Conservation (phyloP, 768 basidiomycete genomes). For the Xanthoconium purpureum region DNA sequence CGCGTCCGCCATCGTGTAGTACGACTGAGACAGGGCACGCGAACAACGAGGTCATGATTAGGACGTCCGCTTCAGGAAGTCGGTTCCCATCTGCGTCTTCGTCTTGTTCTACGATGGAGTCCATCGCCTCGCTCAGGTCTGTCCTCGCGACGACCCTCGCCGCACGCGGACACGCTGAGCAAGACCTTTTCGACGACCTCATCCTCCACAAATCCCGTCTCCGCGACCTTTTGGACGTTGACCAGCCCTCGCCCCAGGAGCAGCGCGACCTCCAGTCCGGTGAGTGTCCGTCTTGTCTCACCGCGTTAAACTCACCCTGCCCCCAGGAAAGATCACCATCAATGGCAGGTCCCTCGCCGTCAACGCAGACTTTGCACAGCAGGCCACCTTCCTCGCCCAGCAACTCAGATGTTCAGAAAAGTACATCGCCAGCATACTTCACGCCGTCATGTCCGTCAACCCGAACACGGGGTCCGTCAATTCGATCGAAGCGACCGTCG, state of each 20-base stretch:
- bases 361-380: slow-evolving; percentile 76
- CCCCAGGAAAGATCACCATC: slow-evolving; percentile 62
- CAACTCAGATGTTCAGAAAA: slow-evolving; percentile 82
- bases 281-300: slow-evolving; percentile 30
- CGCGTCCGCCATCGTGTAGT: slow-evolving; percentile 30
- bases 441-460: slow-evolving; percentile 57
- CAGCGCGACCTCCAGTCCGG: slow-evolving; percentile 66
- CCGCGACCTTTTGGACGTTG: slow-evolving; percentile 62
- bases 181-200: slow-evolving; percentile 73
- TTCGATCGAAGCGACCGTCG: slow-evolving; percentile 62
- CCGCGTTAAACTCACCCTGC: neutral
- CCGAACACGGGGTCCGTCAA: slow-evolving; percentile 59
- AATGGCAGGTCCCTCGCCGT: slow-evolving; percentile 67
- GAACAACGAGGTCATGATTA: neutral
- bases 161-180: slow-evolving; percentile 54
- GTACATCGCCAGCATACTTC: slow-evolving; percentile 67
- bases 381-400: slow-evolving; percentile 74
- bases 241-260: slow-evolving; percentile 58
- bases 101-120: slow-evolving; percentile 45
- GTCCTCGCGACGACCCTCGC: slow-evolving; percentile 48
- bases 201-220: slow-evolving; percentile 65
- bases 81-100: neutral
- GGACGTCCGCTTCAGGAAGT: neutral
- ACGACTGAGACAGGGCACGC: neutral
- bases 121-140: slow-evolving; percentile 54